Evolutionary conservation across 805 yeast species (phyloP).

Genomic region (Candida orba): DNA sequence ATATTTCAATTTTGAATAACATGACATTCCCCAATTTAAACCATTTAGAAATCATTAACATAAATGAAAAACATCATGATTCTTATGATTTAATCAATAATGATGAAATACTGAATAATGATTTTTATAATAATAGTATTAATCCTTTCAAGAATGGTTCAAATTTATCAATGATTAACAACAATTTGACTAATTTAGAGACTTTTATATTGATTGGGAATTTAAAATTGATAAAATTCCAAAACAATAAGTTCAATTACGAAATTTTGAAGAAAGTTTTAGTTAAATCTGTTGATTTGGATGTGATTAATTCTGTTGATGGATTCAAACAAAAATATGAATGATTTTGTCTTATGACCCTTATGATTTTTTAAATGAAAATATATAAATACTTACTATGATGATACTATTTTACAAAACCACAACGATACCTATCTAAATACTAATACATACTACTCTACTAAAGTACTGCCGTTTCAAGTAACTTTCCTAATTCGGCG

Average conservation of each 20-base stretch:
- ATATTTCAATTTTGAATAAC: constrained; percentile 15
- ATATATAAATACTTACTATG: too few relatives aligned
- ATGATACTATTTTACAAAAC: too few relatives aligned
- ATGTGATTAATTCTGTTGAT: constrained; percentile 1
- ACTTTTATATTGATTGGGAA: constrained; percentile 12
- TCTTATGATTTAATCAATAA: constrained; percentile 15
- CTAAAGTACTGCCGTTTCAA: too few relatives aligned
- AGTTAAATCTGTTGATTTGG: constrained; percentile 7
- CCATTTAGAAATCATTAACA: constrained; percentile 15
- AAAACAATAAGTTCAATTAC: not conserved
- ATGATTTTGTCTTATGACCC: not conserved
- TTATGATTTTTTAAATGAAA: too few relatives aligned
- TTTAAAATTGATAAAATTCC: constrained; percentile 5
- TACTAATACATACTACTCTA: too few relatives aligned
- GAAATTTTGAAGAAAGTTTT: not conserved
- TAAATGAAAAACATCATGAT: constrained; percentile 19
- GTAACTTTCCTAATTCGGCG: too few relatives aligned
- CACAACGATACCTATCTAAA: too few relatives aligned
- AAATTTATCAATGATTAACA: constrained; percentile 2
- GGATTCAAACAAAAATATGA: not conserved
- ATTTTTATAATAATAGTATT: not conserved
- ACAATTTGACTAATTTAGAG: constrained; percentile 4
- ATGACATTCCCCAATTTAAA: constrained; percentile 11
- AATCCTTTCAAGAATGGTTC: constrained; percentile 5
- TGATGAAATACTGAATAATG: not conserved